A percentile compares a stretch with the other conserved stretches of the same genome.
Evolutionary conservation across 2,329 filamentous ascomycete genomes (phyloP).

Genomic region (Curvularia spicifera): DNA sequence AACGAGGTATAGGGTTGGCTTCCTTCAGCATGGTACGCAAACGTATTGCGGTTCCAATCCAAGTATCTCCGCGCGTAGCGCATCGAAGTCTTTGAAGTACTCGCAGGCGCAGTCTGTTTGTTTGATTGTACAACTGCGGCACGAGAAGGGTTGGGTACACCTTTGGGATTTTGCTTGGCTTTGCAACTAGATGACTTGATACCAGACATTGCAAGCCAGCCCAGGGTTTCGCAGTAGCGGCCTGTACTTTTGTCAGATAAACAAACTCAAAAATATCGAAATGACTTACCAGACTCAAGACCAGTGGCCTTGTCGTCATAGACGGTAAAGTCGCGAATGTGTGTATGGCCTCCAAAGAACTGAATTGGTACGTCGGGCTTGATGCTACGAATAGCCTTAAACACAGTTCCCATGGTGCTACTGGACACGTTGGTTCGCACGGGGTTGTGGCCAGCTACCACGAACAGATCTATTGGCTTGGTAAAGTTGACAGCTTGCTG

Average conservation of each 20-base stretch:
- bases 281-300: constrained; percentile 60
- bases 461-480: constrained; percentile 67
- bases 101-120: constrained; percentile 40
- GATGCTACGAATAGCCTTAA: constrained; percentile 64
- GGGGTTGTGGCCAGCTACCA: constrained; percentile 70
- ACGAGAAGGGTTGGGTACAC: constrained; percentile 53
- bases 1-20: constrained; percentile 55
- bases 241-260: constrained; percentile 33
- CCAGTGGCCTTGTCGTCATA: constrained; percentile 68
- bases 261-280: neutral
- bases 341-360: constrained; percentile 69
- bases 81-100: constrained; percentile 40
- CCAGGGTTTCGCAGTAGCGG: constrained; percentile 71
- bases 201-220: constrained; percentile 70
- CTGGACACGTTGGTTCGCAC: constrained; percentile 56
- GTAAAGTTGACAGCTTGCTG: constrained; percentile 60
- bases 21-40: constrained; percentile 66
- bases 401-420: constrained; percentile 58
- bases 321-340: constrained; percentile 69
- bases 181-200: constrained; percentile 58
- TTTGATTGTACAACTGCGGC: constrained; percentile 39
- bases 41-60: constrained; percentile 72
- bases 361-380: constrained; percentile 67
- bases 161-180: constrained; percentile 48
- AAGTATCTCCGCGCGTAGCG: constrained; percentile 67